phyloP scores from a whole-genome alignment of 1,284 basidiomycete species.

The Omphalotus olearius region DNA sequence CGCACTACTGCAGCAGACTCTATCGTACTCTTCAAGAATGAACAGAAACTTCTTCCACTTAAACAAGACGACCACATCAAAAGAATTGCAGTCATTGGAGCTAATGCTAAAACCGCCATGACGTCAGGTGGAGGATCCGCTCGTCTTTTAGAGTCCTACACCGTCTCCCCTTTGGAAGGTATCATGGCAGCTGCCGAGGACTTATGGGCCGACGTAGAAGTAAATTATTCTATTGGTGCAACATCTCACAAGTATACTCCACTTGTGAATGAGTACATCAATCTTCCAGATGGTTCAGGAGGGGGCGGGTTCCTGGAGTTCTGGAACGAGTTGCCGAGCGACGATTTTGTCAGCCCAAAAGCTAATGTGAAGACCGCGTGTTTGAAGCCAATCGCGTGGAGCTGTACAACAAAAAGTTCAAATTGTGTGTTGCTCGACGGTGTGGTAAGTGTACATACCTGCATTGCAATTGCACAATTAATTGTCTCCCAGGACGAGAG shows the following conservation, averaged over 20 bases:
- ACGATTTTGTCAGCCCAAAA: constrained; percentile 27
- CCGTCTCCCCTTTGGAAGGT: constrained; percentile 46
- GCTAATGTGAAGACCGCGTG: constrained; percentile 20
- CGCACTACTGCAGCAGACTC: constrained; percentile 40
- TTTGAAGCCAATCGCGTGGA: constrained; percentile 27
- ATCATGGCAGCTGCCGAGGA: constrained; percentile 36
- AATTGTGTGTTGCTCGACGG: constrained; percentile 37
- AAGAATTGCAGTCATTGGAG: constrained; percentile 53
- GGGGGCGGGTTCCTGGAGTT: constrained; percentile 36
- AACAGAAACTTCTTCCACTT: constrained; percentile 38
- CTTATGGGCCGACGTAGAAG: constrained; percentile 28
- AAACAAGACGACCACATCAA: constrained; percentile 22
- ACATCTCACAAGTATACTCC: constrained; percentile 34
- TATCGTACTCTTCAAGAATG: constrained; percentile 49
- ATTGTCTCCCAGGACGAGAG: constrained; percentile 24
- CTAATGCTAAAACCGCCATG: constrained; percentile 49
- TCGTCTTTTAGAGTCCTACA: constrained; percentile 39
- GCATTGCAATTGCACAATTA: background rate
- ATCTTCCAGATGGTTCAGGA: constrained; percentile 23
- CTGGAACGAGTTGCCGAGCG: constrained; percentile 37
- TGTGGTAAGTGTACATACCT: constrained; percentile 27
- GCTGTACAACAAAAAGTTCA: constrained; percentile 30
- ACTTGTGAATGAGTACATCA: constrained; percentile 31
- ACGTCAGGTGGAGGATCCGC: constrained; percentile 55
- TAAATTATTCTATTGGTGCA: constrained; percentile 33